phyloP scores from a whole-genome alignment of 768 basidiomycete species.

The Mycena kentingensis region DNA sequence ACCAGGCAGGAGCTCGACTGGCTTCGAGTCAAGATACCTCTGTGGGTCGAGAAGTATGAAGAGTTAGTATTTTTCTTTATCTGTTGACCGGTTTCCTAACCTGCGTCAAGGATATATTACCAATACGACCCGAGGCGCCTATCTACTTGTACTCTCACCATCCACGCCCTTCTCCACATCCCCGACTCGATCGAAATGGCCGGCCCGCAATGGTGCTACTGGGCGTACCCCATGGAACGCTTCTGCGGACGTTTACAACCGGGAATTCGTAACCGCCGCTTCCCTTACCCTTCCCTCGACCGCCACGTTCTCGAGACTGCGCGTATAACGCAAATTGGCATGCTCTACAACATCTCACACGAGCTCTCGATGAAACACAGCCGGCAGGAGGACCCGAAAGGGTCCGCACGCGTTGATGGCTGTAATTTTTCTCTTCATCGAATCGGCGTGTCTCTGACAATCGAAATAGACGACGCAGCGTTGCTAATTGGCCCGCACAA shows the following conservation, averaged over 20 bases:
- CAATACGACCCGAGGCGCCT: constrained; percentile 22
- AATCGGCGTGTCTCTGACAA: too few relatives aligned
- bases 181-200: constrained; percentile 18
- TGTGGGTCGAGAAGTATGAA: constrained; percentile 35
- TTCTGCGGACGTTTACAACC: constrained; percentile 23
- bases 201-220: constrained; percentile 27
- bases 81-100: neutral
- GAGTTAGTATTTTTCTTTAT: constrained; percentile 20
- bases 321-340: too few relatives aligned
- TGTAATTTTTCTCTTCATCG: too few relatives aligned
- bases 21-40: constrained; percentile 24
- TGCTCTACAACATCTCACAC: too few relatives aligned
- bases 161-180: too few relatives aligned
- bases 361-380: too few relatives aligned
- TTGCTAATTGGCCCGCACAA: neutral
- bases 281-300: constrained; percentile 23
- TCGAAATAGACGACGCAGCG: too few relatives aligned
- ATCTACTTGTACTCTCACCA: constrained; percentile 16
- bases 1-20: constrained; percentile 19
- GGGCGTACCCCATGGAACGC: constrained; percentile 31
- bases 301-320: constrained; percentile 14
- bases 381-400: too few relatives aligned
- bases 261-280: constrained; percentile 19
- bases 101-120: constrained; percentile 22
- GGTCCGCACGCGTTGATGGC: too few relatives aligned